Conservation (phyloP, 2,329 filamentous ascomycete genomes). For the Fusarium tupiense region DNA sequence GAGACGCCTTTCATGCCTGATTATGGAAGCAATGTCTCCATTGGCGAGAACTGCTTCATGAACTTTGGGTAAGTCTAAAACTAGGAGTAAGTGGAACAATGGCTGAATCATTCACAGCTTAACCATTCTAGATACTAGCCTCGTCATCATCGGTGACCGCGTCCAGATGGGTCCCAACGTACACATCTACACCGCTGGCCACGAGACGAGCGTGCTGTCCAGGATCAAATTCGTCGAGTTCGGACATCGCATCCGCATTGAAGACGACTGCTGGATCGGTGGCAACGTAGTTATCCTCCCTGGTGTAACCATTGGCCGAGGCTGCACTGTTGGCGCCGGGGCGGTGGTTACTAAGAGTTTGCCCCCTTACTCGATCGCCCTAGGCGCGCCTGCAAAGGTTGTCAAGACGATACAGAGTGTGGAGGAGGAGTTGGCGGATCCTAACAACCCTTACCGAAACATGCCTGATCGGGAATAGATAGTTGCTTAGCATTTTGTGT, state of each 20-base stretch:
- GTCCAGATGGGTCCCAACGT: constrained; percentile 79
- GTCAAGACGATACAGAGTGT: constrained; percentile 57
- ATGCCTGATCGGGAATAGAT: constrained; percentile 41
- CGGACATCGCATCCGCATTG: constrained; percentile 58
- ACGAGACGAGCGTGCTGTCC: constrained; percentile 70
- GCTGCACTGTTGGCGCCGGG: constrained; percentile 61
- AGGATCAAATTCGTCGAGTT: constrained; percentile 60
- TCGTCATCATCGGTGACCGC: constrained; percentile 74
- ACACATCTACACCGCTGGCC: constrained; percentile 74
- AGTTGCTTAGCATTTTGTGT: not conserved
- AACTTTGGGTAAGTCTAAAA: constrained; percentile 53
- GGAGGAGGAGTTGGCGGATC: constrained; percentile 43
- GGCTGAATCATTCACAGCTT: constrained; percentile 46
- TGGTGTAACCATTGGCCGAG: constrained; percentile 62
- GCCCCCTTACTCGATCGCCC: constrained; percentile 58
- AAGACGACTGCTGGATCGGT: constrained; percentile 66
- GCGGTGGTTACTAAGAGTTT: constrained; percentile 61
- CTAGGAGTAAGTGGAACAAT: fast-evolving
- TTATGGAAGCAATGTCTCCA: constrained; percentile 71
- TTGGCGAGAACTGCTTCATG: constrained; percentile 71
- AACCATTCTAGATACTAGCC: constrained; percentile 77
- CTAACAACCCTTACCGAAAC: constrained; percentile 39
- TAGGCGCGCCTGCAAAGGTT: constrained; percentile 60
- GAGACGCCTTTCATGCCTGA: constrained; percentile 71
- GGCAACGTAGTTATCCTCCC: constrained; percentile 60